Evolutionary conservation across 1,139 yeast species (phyloP).

Genomic region (Debaryomyces nepalensis): DNA sequence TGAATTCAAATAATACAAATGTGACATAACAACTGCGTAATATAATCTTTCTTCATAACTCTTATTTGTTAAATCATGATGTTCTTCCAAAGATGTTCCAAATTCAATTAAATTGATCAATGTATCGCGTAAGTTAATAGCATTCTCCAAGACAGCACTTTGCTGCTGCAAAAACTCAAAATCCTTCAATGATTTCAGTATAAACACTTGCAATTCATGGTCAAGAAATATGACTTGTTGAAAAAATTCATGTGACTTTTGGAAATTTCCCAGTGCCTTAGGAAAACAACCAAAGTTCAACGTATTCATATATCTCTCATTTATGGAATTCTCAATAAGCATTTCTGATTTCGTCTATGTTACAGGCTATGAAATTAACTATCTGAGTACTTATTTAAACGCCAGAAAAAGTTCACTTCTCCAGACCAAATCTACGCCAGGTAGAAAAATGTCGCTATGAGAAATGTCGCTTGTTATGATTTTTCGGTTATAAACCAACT

Average conservation of each 20-base stretch:
- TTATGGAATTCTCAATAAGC: constrained; percentile 29
- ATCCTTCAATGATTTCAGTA: constrained; percentile 39
- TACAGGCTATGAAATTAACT: background rate
- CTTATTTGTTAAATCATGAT: constrained; percentile 30
- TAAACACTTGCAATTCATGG: constrained; percentile 42
- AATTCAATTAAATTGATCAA: constrained; percentile 36
- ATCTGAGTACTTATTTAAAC: background rate
- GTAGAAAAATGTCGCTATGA: background rate
- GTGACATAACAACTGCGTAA: constrained; percentile 39
- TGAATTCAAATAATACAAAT: constrained; percentile 38
- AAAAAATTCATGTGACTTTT: constrained; percentile 41
- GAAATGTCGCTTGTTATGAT: constrained; percentile 8
- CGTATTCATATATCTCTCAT: constrained; percentile 30
- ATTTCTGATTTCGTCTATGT: constrained; percentile 12
- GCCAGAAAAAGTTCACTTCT: background rate
- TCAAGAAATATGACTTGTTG: constrained; percentile 45
- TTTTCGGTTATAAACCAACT: background rate
- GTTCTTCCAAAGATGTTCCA: constrained; percentile 33
- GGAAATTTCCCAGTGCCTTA: constrained; percentile 35
- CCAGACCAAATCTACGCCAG: background rate
- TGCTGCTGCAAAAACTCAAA: constrained; percentile 30
- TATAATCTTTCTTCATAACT: constrained; percentile 40
- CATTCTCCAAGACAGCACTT: constrained; percentile 21
- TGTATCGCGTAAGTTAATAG: constrained; percentile 27
- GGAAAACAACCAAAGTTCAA: constrained; percentile 49